These are phyloP conservation scores for Physcia stellaris DNA, from an alignment of 495 filamentous ascomycete genomes.

Conservation along the genomic window DNA sequence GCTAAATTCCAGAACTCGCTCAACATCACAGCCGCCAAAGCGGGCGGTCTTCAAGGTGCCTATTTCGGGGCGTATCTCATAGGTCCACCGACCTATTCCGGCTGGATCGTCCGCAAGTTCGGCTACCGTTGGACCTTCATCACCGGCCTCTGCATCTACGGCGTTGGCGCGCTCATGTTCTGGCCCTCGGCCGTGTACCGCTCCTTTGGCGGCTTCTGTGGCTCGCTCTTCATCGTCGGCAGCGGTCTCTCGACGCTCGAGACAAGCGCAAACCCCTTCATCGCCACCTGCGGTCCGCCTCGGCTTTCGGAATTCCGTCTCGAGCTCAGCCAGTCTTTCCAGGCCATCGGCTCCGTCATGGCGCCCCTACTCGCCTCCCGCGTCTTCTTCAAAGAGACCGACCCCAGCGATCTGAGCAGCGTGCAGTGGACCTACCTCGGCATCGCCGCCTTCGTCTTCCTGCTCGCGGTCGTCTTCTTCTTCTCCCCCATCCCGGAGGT, in stretches of 20 bases:
- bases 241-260: constrained; percentile 57
- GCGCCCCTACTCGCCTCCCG: constrained; percentile 53
- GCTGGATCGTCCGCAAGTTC: constrained; percentile 50
- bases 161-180: constrained; percentile 47
- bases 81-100: constrained; percentile 49
- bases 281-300: constrained; percentile 56
- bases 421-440: constrained; percentile 69
- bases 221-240: constrained; percentile 55
- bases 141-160: constrained; percentile 44
- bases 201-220: constrained; percentile 61
- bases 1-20: constrained; percentile 37
- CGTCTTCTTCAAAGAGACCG: constrained; percentile 50
- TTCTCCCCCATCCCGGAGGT: constrained; percentile 54
- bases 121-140: constrained; percentile 53
- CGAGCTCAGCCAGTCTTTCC: constrained; percentile 53
- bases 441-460: constrained; percentile 53
- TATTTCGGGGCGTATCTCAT: constrained; percentile 50
- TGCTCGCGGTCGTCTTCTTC: constrained; percentile 51
- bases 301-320: constrained; percentile 55
- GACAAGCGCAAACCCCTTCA: constrained; percentile 60
- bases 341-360: constrained; percentile 46
- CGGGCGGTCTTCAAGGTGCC: constrained; percentile 33
- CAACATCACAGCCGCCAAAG: constrained; percentile 28
- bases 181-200: constrained; percentile 43
- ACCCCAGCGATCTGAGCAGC: constrained; percentile 33